phyloP scores from a whole-genome alignment of 306 rosid species.

The Lathyrus tuberosus region DNA sequence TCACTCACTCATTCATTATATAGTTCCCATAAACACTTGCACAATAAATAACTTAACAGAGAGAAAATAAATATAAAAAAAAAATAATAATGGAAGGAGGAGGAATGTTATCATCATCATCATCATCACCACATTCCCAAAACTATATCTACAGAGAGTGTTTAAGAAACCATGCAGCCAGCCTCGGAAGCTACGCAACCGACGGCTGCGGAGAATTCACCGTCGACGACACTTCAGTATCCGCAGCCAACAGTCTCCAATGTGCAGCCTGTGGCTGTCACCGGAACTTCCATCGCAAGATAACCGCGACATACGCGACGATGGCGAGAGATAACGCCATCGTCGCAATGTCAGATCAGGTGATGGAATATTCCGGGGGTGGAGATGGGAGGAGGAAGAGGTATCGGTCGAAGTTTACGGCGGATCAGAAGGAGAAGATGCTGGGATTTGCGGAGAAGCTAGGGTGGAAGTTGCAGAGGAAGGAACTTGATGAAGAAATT shows the following conservation, averaged over 20 bases:
- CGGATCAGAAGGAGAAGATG: constrained; percentile 89
- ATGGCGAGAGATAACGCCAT: neutral
- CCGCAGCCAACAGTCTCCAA: constrained; percentile 46
- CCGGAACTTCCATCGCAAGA: constrained; percentile 86
- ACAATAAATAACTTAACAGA: neutral
- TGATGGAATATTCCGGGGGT: constrained; percentile 48
- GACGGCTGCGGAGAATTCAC: constrained; percentile 95
- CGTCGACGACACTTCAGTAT: constrained; percentile 42
- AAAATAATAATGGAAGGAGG: neutral
- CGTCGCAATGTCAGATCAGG: neutral
- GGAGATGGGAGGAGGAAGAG: constrained; percentile 61
- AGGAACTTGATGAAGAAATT: constrained; percentile 73
- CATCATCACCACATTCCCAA: constrained; percentile 36
- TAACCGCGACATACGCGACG: constrained; percentile 19
- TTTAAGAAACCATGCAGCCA: constrained; percentile 89
- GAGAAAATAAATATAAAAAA: neutral
- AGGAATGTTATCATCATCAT: constrained; percentile 38
- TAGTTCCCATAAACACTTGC: constrained; percentile 9
- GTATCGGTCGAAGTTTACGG: constrained; percentile 69
- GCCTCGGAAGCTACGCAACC: constrained; percentile 88
- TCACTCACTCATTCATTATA: constrained; percentile 19
- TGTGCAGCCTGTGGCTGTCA: constrained; percentile 88
- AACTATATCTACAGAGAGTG: constrained; percentile 66
- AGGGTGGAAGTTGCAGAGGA: constrained; percentile 83
- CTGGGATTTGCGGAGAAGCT: constrained; percentile 79